phyloP scores from a whole-genome alignment of 331 rosid genomes.

The Saraca asoca region DNA sequence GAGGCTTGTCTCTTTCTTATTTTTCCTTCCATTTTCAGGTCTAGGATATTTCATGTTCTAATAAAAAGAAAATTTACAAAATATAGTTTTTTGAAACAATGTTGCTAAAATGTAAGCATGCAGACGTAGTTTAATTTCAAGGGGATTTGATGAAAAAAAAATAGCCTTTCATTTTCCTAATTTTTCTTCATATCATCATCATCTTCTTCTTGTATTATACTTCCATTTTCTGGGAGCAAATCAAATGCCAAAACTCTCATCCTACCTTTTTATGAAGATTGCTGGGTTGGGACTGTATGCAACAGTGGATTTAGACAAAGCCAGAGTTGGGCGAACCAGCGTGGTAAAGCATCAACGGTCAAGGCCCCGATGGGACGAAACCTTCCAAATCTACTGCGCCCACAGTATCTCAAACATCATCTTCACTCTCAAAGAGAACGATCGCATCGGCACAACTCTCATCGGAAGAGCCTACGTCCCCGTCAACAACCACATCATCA shows the following conservation, averaged over 20 bases:
- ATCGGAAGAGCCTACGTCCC: constrained; percentile 77
- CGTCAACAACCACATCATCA: constrained; percentile 39
- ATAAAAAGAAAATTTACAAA: no score
- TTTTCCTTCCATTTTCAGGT: no score
- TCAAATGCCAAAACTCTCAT: neutral
- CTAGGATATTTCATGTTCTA: no score
- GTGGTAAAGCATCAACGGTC: constrained; percentile 43
- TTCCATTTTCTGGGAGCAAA: neutral
- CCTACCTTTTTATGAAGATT: constrained; percentile 42
- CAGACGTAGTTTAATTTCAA: no score
- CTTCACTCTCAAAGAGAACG: constrained; percentile 72
- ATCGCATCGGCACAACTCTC: constrained; percentile 72
- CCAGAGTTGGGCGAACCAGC: constrained; percentile 65
- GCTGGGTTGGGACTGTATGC: constrained; percentile 73
- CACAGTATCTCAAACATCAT: constrained; percentile 58
- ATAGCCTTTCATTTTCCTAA: no score
- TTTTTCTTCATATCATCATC: no score
- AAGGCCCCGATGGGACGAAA: constrained; percentile 60
- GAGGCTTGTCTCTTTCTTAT: no score
- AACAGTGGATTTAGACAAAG: constrained; percentile 78
- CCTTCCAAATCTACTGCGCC: constrained; percentile 66
- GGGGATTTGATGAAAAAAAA: no score
- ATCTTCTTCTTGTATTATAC: no score
- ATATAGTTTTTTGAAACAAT: no score
- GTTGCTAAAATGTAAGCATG: no score